These are phyloP conservation scores for Hylodesmum podocarpum DNA, from an alignment of 306 rosid species.

Conservation along the genomic window DNA sequence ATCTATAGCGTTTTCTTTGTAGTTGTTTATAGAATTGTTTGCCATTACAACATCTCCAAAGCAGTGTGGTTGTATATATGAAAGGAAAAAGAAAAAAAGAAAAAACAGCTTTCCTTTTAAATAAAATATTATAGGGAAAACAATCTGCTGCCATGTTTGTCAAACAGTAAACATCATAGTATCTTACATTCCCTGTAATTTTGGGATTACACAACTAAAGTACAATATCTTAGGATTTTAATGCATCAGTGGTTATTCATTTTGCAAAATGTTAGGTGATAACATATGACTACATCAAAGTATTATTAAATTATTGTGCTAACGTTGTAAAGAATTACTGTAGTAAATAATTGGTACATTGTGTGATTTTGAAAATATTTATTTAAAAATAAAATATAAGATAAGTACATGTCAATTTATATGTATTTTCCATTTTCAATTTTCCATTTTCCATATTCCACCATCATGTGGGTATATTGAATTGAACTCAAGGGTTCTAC, in stretches of 20 bases:
- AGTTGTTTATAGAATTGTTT: background rate
- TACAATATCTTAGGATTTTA: background rate
- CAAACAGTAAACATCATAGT: slow-evolving; percentile 26
- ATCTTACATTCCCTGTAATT: slow-evolving; percentile 39
- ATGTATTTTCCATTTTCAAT: no score
- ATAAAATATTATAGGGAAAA: background rate
- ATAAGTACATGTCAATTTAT: no score
- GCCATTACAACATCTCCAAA: background rate
- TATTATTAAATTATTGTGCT: background rate
- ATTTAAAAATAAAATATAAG: no score
- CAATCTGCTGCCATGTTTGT: background rate
- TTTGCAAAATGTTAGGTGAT: slow-evolving; percentile 1
- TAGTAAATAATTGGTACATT: no score
- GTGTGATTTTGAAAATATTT: no score
- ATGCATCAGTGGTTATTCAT: slow-evolving; percentile 10
- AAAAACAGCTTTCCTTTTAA: background rate
- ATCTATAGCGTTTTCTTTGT: no score
- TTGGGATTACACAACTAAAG: slow-evolving; percentile 20
- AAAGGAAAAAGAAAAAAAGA: background rate
- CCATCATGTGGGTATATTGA: background rate
- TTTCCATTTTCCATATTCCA: background rate
- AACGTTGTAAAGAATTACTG: background rate
- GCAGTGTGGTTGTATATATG: no score
- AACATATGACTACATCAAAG: background rate
- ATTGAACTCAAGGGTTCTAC: background rate